Base-by-base conservation (phyloP, 768 basidiomycete species). In the Guyanaporus albipodus region DNA sequence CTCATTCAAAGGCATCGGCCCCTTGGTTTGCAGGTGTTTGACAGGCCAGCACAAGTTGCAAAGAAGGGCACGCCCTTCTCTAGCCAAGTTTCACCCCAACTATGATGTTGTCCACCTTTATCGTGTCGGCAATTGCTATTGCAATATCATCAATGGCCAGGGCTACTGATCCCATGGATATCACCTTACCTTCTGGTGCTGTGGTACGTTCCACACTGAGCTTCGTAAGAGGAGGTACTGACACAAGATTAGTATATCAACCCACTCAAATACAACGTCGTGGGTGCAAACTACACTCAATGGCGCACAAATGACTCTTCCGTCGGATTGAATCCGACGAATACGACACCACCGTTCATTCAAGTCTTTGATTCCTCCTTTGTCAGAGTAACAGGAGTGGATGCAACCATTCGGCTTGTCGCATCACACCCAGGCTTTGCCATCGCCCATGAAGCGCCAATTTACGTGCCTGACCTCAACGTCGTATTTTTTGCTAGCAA, bases 381-480 rank as follows among this genome's bases (percentile, higher is more conserved):
- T 63, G 68, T 83, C 41, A 48, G 63, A 6, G 68, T 88, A 44
- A 74, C 87, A 3, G 87, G 87, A 1, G 50, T 60, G 8, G 68
- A 69, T 27, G 79, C 87, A 8, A 74, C 74, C 0, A 74, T 91
- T 43, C 73, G 76, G 9, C 64, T 78, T 43, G 76, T 92, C 31
- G 80, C 82, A 0, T 75, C 78, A 8, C 81, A 82, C 48, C 73
- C 75, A 9, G 77, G 73, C 7, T 83, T 81, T 62, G 83, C 83
- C 1, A 80, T 89, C 52, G 86, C 87, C 11, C 87, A 91, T 56
- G 89, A 91, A 66, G 89, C 85, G 3, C 85, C 85, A 0, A 70
- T 89, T 1, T 88, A 80, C 63, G 70, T 78, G 19, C 67, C 79
- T 3, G 71, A 70, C 27, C 82, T 80, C 19, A 76, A 89, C 55